Evolutionary conservation across 2,329 filamentous ascomycete species (phyloP).

Genomic region (Cercospora nicotianae): DNA sequence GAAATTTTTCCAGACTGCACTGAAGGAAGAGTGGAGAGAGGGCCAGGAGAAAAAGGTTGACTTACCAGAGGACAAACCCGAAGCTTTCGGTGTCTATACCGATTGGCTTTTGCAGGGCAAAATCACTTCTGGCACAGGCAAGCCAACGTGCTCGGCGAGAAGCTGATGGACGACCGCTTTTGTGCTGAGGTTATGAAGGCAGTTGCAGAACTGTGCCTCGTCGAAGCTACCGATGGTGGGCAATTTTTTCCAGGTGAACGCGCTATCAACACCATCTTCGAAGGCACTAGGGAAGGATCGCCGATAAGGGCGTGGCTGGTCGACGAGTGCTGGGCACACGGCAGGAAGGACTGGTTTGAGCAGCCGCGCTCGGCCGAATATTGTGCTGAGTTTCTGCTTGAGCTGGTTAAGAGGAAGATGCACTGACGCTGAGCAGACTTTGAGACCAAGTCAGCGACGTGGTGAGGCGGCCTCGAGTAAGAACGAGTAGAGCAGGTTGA

Average conservation of each 20-base stretch:
- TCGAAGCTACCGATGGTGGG: not conserved
- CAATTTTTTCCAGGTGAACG: not conserved
- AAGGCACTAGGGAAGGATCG: not conserved
- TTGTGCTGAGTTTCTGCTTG: not conserved
- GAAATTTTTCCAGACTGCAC: slow-evolving; percentile 12
- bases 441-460: not conserved
- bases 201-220: not conserved
- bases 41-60: slow-evolving; percentile 7
- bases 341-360: not conserved
- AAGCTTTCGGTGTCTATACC: slow-evolving; percentile 12
- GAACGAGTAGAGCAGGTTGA: not conserved
- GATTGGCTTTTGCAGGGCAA: slow-evolving; percentile 16
- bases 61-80: slow-evolving; percentile 10
- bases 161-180: slow-evolving; percentile 2
- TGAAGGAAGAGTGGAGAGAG: slow-evolving; percentile 17
- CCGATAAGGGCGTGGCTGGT: not conserved
- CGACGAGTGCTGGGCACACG: not conserved
- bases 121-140: not conserved
- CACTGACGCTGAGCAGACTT: not conserved
- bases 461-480: not conserved
- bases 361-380: not conserved
- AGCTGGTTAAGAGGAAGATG: not conserved
- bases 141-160: slow-evolving; percentile 9
- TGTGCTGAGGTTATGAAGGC: not conserved
- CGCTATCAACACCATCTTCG: slow-evolving; percentile 5